Base-by-base conservation (phyloP, 2,329 filamentous ascomycete genomes). In the Fusarium phyllophilum region DNA sequence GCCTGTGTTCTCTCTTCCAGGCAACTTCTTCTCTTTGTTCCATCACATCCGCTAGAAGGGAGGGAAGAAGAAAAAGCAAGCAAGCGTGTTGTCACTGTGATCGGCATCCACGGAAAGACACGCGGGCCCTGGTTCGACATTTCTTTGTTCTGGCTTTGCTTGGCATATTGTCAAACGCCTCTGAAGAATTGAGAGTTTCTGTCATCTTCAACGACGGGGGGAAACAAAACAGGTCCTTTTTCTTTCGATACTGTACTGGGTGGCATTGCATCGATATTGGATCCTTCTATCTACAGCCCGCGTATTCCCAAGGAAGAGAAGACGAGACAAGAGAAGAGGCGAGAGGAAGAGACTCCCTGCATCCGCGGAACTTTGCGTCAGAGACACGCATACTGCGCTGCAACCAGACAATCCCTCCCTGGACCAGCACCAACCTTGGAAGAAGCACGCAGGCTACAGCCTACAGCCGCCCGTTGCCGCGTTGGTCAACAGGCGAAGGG, bases 391-490 rank as follows among this genome's bases (percentile, higher is more conserved):
- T 58, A 42, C 62, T 51, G 46, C 46, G 24, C 63, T 62, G 65
- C 42, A 67, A 68, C 29, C 39, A 57, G 58, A 51, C 62, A 70
- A 60, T 69, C 51, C 67, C 59, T 72, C 49, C 64, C 60, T 59
- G 46, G 45, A 20, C 38, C 57, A 49, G 46, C 41, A 22, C 33
- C 57, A 49, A 41, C 29, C 29, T 57, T 33, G 39, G 20, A 44
- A 44, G 38, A 36, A 51, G 31, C 17, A 24, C 17, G 20, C 52
- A 45, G 22, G 6, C 31, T 48, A 31, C 38, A 33, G 38, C 11
- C 38, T 31, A 55, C 62, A 55, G 38, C 62, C 62, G 66, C 71
- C 60, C 41, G 51, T 74, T 74, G 57, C 68, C 68, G 64, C 64
- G 68, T 64, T 69, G 57, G 60, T 69, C 49, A 46, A 62, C 36